A percentile compares a stretch with the other conserved stretches of the same genome.
Conservation (phyloP, 768 basidiomycete species). For the Holtermannia corniformis region DNA sequence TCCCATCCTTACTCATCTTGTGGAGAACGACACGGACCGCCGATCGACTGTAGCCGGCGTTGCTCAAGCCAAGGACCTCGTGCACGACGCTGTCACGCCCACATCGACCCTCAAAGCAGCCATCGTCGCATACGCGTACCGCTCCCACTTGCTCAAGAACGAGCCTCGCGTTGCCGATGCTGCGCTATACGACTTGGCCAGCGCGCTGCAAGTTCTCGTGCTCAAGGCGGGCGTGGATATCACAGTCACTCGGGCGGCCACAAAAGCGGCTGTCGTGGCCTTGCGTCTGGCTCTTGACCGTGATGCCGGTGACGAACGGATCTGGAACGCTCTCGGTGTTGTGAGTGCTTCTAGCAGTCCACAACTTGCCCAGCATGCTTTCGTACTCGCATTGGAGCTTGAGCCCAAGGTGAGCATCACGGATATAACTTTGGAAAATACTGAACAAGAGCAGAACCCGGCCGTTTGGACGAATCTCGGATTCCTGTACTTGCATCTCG, state of each 20-base stretch:
- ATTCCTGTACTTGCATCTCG: slow-evolving; percentile 68
- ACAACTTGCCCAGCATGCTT: slow-evolving; percentile 79
- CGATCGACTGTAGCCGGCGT: slow-evolving; percentile 61
- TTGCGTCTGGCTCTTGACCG: slow-evolving; percentile 64
- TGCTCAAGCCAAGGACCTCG: slow-evolving; percentile 20
- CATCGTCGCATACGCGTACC: slow-evolving; percentile 38
- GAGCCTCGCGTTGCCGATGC: slow-evolving; percentile 30
- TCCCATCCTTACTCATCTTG: slow-evolving; percentile 47
- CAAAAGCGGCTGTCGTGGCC: slow-evolving; percentile 34
- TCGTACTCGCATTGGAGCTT: slow-evolving; percentile 75
- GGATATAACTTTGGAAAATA: not conserved
- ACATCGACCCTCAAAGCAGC: slow-evolving; percentile 24
- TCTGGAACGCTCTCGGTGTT: slow-evolving; percentile 77
- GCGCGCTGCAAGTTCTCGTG: slow-evolving; percentile 28
- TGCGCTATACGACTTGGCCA: slow-evolving; percentile 36
- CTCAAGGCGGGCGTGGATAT: slow-evolving; percentile 1
- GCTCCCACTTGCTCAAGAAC: slow-evolving; percentile 35
- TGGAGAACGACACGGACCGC: slow-evolving; percentile 56
- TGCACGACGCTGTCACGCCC: slow-evolving; percentile 9
- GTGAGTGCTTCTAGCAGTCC: slow-evolving; percentile 58
- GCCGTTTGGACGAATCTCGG: slow-evolving; percentile 79
- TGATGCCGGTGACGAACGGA: slow-evolving; percentile 59
- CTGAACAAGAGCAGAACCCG: slow-evolving; percentile 50
- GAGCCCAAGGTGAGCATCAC: slow-evolving; percentile 59
- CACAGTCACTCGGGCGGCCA: slow-evolving; percentile 10